Percentiles rank a stretch among this genome's conserved stretches.
These are phyloP conservation scores for Cercospora beticola DNA, from an alignment of 2,329 filamentous ascomycete species.

Conservation along the genomic window DNA sequence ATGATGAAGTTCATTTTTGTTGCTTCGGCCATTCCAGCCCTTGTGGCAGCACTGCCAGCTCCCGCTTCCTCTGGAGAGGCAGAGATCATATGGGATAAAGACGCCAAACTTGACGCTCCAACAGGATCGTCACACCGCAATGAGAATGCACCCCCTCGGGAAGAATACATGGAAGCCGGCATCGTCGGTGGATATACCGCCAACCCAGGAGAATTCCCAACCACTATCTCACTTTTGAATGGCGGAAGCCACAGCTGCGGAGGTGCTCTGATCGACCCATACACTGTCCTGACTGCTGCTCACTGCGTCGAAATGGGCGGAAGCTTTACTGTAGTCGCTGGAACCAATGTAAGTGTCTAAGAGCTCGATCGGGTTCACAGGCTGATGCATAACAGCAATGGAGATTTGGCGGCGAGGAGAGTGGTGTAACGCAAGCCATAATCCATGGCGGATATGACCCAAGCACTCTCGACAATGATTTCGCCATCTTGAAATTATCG, in stretches of 20 bases:
- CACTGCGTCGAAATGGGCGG: conserved; percentile 4
- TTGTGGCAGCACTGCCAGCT: background rate
- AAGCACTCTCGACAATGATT: background rate
- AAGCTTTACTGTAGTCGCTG: background rate
- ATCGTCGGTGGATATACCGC: background rate
- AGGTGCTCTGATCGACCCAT: background rate
- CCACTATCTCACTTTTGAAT: background rate
- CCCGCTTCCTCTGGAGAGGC: background rate
- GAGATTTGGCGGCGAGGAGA: background rate
- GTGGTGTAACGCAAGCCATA: background rate
- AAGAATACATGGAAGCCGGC: background rate
- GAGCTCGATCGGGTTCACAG: background rate
- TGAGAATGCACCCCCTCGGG: background rate
- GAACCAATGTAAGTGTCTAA: background rate
- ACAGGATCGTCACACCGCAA: background rate
- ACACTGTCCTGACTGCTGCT: conserved; percentile 2
- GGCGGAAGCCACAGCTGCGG: background rate
- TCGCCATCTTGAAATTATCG: background rate
- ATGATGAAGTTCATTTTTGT: background rate
- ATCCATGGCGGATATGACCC: background rate
- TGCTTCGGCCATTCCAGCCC: background rate
- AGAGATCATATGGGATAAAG: background rate
- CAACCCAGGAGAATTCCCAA: background rate
- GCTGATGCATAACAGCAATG: background rate
- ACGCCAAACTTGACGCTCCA: background rate